phyloP scores from a whole-genome alignment of 2,329 filamentous ascomycete genomes.

The Tolypocladium cylindrosporum region DNA sequence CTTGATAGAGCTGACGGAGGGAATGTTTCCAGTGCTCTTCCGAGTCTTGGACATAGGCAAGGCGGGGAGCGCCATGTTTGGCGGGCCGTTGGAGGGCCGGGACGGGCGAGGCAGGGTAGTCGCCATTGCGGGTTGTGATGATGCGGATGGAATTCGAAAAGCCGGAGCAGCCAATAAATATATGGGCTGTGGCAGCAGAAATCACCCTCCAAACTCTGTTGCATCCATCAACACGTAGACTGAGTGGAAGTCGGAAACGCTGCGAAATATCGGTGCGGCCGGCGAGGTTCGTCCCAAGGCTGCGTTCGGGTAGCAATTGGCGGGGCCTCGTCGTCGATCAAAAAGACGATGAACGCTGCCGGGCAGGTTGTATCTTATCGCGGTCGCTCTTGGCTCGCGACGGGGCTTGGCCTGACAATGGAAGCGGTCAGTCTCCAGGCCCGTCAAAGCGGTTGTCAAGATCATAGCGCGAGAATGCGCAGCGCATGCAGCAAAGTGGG shows the following conservation, averaged over 20 bases:
- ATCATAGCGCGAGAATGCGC: neutral
- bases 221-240: conserved; percentile 3
- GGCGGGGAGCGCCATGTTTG: conserved; percentile 61
- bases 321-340: neutral
- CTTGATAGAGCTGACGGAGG: conserved; percentile 26
- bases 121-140: conserved; percentile 12
- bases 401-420: neutral
- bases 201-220: neutral
- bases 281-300: neutral
- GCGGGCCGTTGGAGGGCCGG: conserved; percentile 59
- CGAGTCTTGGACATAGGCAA: conserved; percentile 65
- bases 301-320: neutral
- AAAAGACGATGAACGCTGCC: neutral
- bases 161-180: neutral
- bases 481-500: neutral
- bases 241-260: neutral
- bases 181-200: neutral
- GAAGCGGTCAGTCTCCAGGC: neutral
- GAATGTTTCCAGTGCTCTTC: conserved; percentile 47
- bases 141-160: neutral
- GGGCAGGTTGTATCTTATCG: neutral
- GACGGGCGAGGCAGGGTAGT: conserved; percentile 58
- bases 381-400: neutral
- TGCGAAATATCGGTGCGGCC: neutral
- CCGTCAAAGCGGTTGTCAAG: neutral